Base-by-base conservation (phyloP, 2,329 filamentous ascomycete species). In the Westerdykella ornata region DNA sequence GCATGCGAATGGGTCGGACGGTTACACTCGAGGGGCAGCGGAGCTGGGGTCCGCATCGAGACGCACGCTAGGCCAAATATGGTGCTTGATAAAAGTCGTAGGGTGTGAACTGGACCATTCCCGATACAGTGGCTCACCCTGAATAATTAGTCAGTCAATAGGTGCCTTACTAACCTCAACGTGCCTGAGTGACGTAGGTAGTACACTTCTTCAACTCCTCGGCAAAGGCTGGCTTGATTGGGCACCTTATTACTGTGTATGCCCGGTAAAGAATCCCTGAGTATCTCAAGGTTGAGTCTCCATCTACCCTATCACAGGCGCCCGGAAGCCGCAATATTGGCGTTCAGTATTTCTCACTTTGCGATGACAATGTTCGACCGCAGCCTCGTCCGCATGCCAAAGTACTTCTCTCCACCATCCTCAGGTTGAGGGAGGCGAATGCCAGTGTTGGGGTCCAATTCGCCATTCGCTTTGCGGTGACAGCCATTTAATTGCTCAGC, bases 81-180 rank as follows among this genome's bases (percentile, higher is more conserved):
- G 49, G 60, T 50, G 46, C 49, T 47, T 63, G 59, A 62, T 63
- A 63, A 62, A 52, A 48, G 26, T 3, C 9, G 19, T 16, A 14
- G 15, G 34, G 13, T 26, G 22, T 9, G 34, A 36, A 6, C 7
- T 22, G n/a, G 15, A n/a, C 16, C n/a, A 14, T 5, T 7, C n/a
- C n/a, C 30, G 30, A 33, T 5, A 33, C 4, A 17, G 13, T 14
- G 30, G 16, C 12, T 8, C 30, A 8, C 30, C 3, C 13, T 13
- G 30, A 33, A 7, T 3, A 17, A 13, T 17, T 14, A 14, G 16
- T 33, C n/a, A 14, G n/a, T 17, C 13, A 13, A 6, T 7, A 14
- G 30, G n/a, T 33, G 30, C 16, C 30, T 33, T 33, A 14, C 5
- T 33, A 14, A 15, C 5, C 16, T 17, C 8, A 11, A 33, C 30